Base-by-base conservation (phyloP, 1,284 basidiomycete genomes). In the Farysia itapuensis region DNA sequence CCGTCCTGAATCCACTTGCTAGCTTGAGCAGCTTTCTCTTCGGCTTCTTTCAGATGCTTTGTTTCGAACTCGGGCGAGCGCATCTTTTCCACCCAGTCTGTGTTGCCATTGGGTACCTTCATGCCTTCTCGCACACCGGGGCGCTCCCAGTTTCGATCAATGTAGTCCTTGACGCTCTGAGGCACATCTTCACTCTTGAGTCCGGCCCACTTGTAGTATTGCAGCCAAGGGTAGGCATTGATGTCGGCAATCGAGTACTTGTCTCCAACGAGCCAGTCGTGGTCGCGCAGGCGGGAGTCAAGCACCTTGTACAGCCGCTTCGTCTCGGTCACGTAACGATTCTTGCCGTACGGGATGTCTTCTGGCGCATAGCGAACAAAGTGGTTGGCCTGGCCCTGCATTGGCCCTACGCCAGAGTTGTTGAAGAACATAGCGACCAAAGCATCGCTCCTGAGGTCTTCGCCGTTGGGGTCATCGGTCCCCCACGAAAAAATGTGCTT, bases 221-320 rank as follows among this genome's bases (percentile, higher is more conserved):
- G 47, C n/a, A 60, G 36, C 65, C 67, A 70, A 9, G 61, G 53
- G 25, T 54, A 70, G 8, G 54, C 65, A 38, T 68, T 68, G 20
- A 63, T 63, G 33, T 70, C 67, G 30, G 64, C 64, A 18, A 70
- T 56, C 19, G 46, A 47, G 43, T 64, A 66, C 40, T 68, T 68
- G 30, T 64, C 57, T 0, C 65, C 65, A 2, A 70, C 67, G 5
- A 70, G 42, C 61, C 65, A 70, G 38, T 60, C 54, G 37, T 64
- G 56, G 14, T 43, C 43, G 15, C 57, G 35, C 15, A 70, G 61
- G 5, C 63, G 47, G 1, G 28, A n/a, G 26, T 65, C 67, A 28
- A 68, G 52, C 2, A 68, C 67, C 16, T 31, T 21, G 19, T 65
- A 70, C 14, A 70, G 49, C 6, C 56, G 48, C 30, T 52, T 65